A percentile compares a stretch with the other conserved stretches of the same genome.
These are phyloP conservation scores for Hordeum pubiflorum DNA, from an alignment of 202 grass and related monocot genomes.

Conservation along the genomic window DNA sequence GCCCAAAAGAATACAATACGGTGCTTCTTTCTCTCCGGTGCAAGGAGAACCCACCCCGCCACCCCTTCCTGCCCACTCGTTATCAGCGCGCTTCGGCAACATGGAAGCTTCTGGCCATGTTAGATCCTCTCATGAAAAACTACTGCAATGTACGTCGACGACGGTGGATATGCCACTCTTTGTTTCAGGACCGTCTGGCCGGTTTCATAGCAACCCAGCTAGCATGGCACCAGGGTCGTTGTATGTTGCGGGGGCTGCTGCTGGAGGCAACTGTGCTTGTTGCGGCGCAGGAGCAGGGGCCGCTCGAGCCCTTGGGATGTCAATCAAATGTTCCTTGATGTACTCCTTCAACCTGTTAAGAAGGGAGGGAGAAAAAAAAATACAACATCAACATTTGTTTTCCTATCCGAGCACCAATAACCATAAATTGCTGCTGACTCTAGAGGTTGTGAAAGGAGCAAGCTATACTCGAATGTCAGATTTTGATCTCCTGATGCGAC, in stretches of 20 bases:
- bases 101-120: conserved; percentile 17
- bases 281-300: conserved; percentile 18
- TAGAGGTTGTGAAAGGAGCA: not conserved
- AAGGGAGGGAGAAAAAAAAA: not conserved
- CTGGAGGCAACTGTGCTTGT: conserved; percentile 52
- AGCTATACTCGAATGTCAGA: conserved; percentile 93
- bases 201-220: conserved; percentile 78
- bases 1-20: too few species aligned
- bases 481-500: conserved; percentile 82
- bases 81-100: conserved; percentile 25
- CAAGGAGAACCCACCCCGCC: conserved; percentile 10
- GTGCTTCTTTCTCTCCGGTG: too few species aligned
- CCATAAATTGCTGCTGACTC: not conserved
- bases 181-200: conserved; percentile 26
- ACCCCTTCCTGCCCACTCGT: conserved; percentile 26
- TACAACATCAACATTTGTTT: not conserved
- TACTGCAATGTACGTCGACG: conserved; percentile 14
- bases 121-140: conserved; percentile 37
- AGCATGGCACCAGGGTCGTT: conserved; percentile 90
- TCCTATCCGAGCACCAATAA: not conserved
- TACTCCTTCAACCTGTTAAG: conserved; percentile 80
- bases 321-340: conserved; percentile 81
- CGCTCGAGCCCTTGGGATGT: conserved; percentile 45
- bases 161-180: not conserved
- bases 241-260: conserved; percentile 37